These are phyloP conservation scores for Colletotrichum higginsianum DNA, from an alignment of 2,329 filamentous ascomycete species.

Conservation along the genomic window DNA sequence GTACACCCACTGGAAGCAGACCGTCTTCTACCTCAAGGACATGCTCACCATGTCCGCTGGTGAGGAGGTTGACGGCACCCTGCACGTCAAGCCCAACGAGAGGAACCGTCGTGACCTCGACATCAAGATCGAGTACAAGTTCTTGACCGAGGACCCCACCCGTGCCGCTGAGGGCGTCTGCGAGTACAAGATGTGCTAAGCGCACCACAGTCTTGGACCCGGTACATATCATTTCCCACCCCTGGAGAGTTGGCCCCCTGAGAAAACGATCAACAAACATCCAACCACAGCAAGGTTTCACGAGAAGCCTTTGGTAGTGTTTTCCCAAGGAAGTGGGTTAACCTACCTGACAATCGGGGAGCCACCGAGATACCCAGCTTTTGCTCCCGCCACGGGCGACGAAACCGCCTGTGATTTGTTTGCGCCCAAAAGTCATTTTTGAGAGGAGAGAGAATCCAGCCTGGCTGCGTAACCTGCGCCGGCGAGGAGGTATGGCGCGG, in stretches of 20 bases:
- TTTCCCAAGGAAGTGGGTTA: neutral
- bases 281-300: slow-evolving; percentile 10
- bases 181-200: slow-evolving; percentile 84
- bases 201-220: neutral
- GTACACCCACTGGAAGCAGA: slow-evolving; percentile 99
- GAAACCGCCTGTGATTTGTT: slow-evolving; percentile 6
- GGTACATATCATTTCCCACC: neutral
- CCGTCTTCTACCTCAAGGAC: slow-evolving; percentile 96
- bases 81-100: slow-evolving; percentile 89
- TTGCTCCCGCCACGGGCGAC: neutral
- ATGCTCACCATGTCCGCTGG: slow-evolving; percentile 92
- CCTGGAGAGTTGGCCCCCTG: slow-evolving; percentile 2
- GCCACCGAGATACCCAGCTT: slow-evolving; percentile 5
- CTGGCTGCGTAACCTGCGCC: slow-evolving; percentile 45
- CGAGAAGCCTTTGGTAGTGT: slow-evolving; percentile 6
- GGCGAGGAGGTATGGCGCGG: slow-evolving; percentile 41
- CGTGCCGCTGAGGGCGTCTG: slow-evolving; percentile 79
- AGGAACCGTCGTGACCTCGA: slow-evolving; percentile 97
- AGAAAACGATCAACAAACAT: neutral
- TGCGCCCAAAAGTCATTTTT: slow-evolving; percentile 29
- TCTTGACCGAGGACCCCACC: slow-evolving; percentile 81
- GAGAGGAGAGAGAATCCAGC: slow-evolving; percentile 25
- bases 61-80: slow-evolving; percentile 80
- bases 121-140: slow-evolving; percentile 86
- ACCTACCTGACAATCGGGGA: neutral